Conservation (phyloP, 441 rosid species). For the Syzygium syzygioides region DNA sequence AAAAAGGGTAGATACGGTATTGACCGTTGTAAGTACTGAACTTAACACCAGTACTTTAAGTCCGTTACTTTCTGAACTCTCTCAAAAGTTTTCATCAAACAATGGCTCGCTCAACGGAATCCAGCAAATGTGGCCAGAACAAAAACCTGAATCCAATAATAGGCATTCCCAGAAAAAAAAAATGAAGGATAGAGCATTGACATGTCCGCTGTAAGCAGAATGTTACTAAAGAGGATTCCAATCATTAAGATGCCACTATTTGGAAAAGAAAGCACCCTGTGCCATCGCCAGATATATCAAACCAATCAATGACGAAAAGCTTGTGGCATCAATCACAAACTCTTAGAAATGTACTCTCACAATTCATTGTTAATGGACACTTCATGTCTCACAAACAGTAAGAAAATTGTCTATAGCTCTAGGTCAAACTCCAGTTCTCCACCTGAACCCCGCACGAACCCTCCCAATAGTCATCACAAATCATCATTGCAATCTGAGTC, state of each 20-base stretch:
- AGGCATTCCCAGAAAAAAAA: neutral
- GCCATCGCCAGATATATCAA: neutral
- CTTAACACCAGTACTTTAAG: neutral
- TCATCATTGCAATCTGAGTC: conserved; percentile 96
- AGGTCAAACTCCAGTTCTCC: conserved; percentile 33
- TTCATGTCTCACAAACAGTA: neutral
- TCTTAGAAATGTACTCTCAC: neutral
- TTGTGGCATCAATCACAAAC: neutral
- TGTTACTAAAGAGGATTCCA: neutral
- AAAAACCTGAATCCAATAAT: neutral
- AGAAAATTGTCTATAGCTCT: conserved; percentile 22
- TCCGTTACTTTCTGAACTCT: neutral
- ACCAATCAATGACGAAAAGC: neutral
- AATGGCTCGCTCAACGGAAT: neutral
- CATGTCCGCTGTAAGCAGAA: neutral
- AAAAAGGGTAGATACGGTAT: neutral
- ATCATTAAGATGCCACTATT: neutral
- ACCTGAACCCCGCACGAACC: conserved; percentile 57
- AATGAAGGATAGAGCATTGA: neutral
- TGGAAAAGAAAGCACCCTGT: neutral
- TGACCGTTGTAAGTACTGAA: neutral
- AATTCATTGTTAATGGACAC: neutral
- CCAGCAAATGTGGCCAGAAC: neutral
- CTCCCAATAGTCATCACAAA: conserved; percentile 74
- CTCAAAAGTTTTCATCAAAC: neutral